A percentile compares a stretch with the other conserved stretches of the same genome.
Conservation (phyloP, 495 filamentous ascomycete species). For the Aspergillus biplanus region DNA sequence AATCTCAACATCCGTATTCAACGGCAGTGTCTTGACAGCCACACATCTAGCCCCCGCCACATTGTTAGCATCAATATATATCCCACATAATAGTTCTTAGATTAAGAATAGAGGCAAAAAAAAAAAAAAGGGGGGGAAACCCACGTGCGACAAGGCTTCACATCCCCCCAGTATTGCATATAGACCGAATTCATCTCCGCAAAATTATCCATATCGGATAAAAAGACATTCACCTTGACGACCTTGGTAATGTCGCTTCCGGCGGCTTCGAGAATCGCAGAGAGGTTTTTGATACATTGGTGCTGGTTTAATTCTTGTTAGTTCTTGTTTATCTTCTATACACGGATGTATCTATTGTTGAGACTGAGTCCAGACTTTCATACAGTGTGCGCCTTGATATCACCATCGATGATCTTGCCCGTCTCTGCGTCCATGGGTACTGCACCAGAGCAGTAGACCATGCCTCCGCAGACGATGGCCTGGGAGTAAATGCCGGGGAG, state of each 20-base stretch:
- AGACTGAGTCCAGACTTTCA: background rate
- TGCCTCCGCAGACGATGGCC: constrained; percentile 58
- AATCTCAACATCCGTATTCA: constrained; percentile 73
- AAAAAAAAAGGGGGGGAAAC: constrained; percentile 19
- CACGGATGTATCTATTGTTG: background rate
- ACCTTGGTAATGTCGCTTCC: constrained; percentile 65
- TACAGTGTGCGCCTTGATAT: constrained; percentile 55
- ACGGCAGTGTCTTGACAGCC: constrained; percentile 65
- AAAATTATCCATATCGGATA: constrained; percentile 72
- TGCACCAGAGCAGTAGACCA: constrained; percentile 61
- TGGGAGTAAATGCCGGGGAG: constrained; percentile 57
- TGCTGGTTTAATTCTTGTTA: constrained; percentile 19
- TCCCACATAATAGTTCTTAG: background rate
- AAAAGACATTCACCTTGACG: constrained; percentile 71
- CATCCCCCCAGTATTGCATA: constrained; percentile 58
- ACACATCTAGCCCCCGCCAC: constrained; percentile 50
- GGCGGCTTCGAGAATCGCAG: constrained; percentile 66
- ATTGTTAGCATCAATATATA: background rate
- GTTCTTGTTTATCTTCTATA: background rate
- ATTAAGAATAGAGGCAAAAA: background rate
- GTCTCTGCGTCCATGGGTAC: constrained; percentile 52
- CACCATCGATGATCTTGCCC: constrained; percentile 49
- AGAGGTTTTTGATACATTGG: constrained; percentile 65
- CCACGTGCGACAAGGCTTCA: constrained; percentile 62
- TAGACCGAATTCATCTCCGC: constrained; percentile 66